Base-by-base conservation (phyloP, 2,329 filamentous ascomycete genomes). In the Diplodia corticola region DNA sequence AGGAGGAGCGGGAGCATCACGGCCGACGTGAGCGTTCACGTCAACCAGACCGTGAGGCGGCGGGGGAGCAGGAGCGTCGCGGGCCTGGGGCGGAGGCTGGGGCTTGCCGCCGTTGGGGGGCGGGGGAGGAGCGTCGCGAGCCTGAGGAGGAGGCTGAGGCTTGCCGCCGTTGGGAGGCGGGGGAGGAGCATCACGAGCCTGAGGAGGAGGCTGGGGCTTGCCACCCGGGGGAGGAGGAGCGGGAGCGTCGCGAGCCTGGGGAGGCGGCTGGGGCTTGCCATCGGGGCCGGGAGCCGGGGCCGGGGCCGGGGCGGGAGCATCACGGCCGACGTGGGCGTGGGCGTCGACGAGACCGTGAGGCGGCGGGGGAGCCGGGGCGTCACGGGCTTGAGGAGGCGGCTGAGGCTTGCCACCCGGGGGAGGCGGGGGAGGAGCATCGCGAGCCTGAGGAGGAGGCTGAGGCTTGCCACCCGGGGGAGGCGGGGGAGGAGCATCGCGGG, bases 31-130 rank as follows among this genome's bases (percentile, higher is more conserved):
- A 10, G 33, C 44, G 26, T 61, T 35, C 7, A 35, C 57, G 5
- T 61, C 57, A 26, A 61, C 30, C 5, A 61, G 44, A n/a, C 44
- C 28, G n/a, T 49, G 46, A 5, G 48, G 59, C 28, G 57, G 57
- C 26, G 57, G 20, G 26, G 57, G 37, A 22, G 53, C 26, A 5
- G 55, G 55, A 30, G 55, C 54, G 9, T 35, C 51, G 3, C 51
- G 51, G 3, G 51, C 24, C 26, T 26, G 49, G 26, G 30, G 30
- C 30, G 30, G 7, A 9, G 30, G 20, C 4, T 12, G 12, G 22
- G 55, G 35, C 40, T 48, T 60, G 17, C 15, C 22, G n/a, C n/a
- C n/a, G n/a, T 49, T 49, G 12, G 51, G 49, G 24, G 49, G 24
- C 22, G 6, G 35, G 15, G 35, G 35, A 35, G 24, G 55, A 1